Evolutionary conservation across 768 basidiomycete genomes (phyloP).

Genomic region (Pholiota microspora): DNA sequence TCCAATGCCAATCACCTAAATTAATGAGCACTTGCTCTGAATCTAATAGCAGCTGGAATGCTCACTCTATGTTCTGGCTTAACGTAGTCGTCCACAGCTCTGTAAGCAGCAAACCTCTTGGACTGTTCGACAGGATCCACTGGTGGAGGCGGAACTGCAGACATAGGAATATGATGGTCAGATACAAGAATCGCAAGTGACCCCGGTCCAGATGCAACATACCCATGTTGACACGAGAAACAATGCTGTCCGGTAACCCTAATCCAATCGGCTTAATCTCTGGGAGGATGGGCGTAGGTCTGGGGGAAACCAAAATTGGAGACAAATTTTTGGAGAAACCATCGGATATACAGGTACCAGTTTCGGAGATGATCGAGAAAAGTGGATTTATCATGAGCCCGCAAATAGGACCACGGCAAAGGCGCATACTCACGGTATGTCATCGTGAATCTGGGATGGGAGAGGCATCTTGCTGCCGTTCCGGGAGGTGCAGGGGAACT

Average conservation of each 20-base stretch:
- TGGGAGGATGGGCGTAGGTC: slow-evolving; percentile 16
- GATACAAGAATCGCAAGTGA: background rate
- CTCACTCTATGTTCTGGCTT: slow-evolving; percentile 77
- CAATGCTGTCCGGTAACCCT: slow-evolving; percentile 12
- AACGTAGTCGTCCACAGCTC: slow-evolving; percentile 91
- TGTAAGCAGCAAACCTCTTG: slow-evolving; percentile 89
- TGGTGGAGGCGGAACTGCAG: slow-evolving; percentile 18
- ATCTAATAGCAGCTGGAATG: background rate
- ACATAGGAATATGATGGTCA: slow-evolving; percentile 8
- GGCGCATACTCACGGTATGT: slow-evolving; percentile 22
- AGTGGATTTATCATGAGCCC: slow-evolving; percentile 1
- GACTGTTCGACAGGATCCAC: slow-evolving; percentile 68
- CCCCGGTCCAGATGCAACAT: slow-evolving; percentile 5
- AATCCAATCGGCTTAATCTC: slow-evolving; percentile 19
- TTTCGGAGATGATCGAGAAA: slow-evolving; percentile 7
- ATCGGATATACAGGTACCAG: slow-evolving; percentile 1
- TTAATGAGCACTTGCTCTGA: background rate
- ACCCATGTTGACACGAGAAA: slow-evolving; percentile 13
- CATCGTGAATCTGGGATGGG: slow-evolving; percentile 27
- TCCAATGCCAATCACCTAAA: slow-evolving; percentile 78
- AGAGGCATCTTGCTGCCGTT: slow-evolving; percentile 28
- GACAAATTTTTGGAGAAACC: background rate
- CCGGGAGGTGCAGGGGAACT: slow-evolving; percentile 5
- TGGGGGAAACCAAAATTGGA: background rate
- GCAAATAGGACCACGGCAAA: background rate